Base-by-base conservation (phyloP, 2,329 filamentous ascomycete species). In the Sphaerulina musiva region DNA sequence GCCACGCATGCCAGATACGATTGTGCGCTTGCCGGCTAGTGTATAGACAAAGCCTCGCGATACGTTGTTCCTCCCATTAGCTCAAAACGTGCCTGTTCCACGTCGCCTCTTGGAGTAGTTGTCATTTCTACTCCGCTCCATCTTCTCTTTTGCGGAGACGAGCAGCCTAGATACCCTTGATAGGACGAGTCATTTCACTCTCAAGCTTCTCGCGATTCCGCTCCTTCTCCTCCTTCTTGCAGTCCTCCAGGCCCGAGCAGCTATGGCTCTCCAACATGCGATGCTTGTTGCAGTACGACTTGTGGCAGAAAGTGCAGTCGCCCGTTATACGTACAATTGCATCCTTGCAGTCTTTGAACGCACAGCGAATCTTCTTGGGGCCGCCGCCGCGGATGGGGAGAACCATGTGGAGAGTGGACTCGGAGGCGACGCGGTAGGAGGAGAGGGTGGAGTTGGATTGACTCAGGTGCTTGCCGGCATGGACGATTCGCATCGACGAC, bases 141-240 rank as follows among this genome's bases (percentile, higher is more conserved):
- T 29, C 26, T 6, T 29, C 26, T 29, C 5, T 4, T 29, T 29
- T 3, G 42, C 32, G 14, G 34, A 46, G 29, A 23, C 9, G 3
- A 46, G 26, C 26, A 29, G 2, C 2, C 26, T 60, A 95, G 71
- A 95, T 85, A 59, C 91, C 91, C 74, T 87, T 91, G 75, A 97
- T 93, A 66, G 95, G 90, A 60, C 92, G 86, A 45, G 93, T 98
- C 69, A 92, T 81, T 79, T 98, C 92, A 54, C 85, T 83, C 73
- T 96, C 89, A 69, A 98, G 78, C 76, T 95, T 91, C 62, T 90
- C 87, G 56, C 89, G 88, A 72, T 98, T 98, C 62, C 90, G 84
- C 72, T 95, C 89, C 74, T 95, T 89, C 46, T 89, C 92, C 73
- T 95, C 90, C 78, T 95, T 93, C 80, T 96, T 95, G 80, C 92